A percentile compares a stretch with the other conserved stretches of the same genome.
Conservation (phyloP, 306 rosid species). For the Corylus americana region DNA sequence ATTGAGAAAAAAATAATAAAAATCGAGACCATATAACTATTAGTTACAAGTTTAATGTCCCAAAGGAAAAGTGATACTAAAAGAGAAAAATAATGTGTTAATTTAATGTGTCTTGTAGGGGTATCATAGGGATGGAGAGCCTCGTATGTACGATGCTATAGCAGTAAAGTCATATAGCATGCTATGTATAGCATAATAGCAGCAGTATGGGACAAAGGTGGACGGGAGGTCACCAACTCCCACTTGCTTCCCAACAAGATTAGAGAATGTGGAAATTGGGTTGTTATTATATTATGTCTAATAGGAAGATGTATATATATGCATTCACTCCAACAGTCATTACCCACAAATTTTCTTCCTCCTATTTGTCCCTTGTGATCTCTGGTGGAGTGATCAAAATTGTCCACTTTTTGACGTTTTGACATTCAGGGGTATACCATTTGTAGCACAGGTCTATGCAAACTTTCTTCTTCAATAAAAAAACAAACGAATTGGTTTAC, state of each 20-base stretch:
- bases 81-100: not conserved
- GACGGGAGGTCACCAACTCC: constrained; percentile 61
- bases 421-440: constrained; percentile 63
- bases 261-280: constrained; percentile 61
- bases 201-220: constrained; percentile 54
- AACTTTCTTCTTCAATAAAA: constrained; percentile 47
- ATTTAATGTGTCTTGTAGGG: not conserved
- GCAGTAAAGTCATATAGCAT: constrained; percentile 6
- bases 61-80: not conserved
- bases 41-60: not conserved
- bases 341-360: constrained; percentile 42
- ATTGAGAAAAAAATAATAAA: no score
- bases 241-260: constrained; percentile 73
- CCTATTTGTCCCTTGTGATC: constrained; percentile 38
- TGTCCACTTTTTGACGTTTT: constrained; percentile 54
- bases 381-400: constrained; percentile 32
- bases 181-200: not conserved
- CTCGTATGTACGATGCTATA: constrained; percentile 8
- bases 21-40: no score
- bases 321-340: constrained; percentile 1
- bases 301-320: not conserved
- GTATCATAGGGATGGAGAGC: not conserved
- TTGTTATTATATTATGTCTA: constrained; percentile 4
- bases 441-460: constrained; percentile 34
- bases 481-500: constrained; percentile 39